phyloP scores from a whole-genome alignment of 2,329 filamentous ascomycete genomes.

The Beauveria caledonica region DNA sequence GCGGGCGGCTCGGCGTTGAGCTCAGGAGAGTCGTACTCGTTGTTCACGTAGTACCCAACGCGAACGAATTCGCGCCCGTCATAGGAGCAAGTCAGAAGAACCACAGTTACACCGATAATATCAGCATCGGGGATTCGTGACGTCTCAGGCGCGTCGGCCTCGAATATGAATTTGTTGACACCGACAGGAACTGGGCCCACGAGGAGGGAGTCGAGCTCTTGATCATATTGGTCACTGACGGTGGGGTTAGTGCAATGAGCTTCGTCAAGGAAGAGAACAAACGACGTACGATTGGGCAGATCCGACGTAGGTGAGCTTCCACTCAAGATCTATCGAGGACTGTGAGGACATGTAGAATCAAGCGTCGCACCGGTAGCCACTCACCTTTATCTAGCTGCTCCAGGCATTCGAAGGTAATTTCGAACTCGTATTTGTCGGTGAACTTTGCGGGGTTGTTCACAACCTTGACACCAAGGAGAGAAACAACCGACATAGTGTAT shows the following conservation, averaged over 20 bases:
- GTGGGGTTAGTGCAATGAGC: slow-evolving; percentile 8
- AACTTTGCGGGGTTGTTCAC: slow-evolving; percentile 96
- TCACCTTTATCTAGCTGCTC: slow-evolving; percentile 88
- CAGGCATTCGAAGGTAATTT: slow-evolving; percentile 97
- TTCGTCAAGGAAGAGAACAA: neutral
- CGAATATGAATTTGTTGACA: slow-evolving; percentile 98
- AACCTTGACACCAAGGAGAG: slow-evolving; percentile 89
- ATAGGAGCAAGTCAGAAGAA: slow-evolving; percentile 93
- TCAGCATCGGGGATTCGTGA: slow-evolving; percentile 88
- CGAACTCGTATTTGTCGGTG: slow-evolving; percentile 87
- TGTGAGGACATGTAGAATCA: slow-evolving; percentile 10
- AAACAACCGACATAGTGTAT: slow-evolving; percentile 80
- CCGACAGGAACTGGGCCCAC: slow-evolving; percentile 96
- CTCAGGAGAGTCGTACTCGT: slow-evolving; percentile 92
- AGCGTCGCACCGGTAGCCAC: slow-evolving; percentile 13
- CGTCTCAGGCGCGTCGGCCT: slow-evolving; percentile 87
- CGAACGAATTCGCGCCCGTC: slow-evolving; percentile 95
- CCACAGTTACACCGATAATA: slow-evolving; percentile 93
- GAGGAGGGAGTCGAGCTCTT: slow-evolving; percentile 93
- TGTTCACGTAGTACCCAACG: slow-evolving; percentile 99
- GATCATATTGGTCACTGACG: slow-evolving; percentile 83
- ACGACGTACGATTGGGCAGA: slow-evolving; percentile 84
- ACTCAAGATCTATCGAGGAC: slow-evolving; percentile 70
- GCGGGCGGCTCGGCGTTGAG: slow-evolving; percentile 81
- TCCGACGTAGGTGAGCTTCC: slow-evolving; percentile 98